Evolutionary conservation across 192 early-diverging fungal genomes (phyloP), one percentile per base, ranked within the genome.

Genomic region (Podila minutissima): DNA sequence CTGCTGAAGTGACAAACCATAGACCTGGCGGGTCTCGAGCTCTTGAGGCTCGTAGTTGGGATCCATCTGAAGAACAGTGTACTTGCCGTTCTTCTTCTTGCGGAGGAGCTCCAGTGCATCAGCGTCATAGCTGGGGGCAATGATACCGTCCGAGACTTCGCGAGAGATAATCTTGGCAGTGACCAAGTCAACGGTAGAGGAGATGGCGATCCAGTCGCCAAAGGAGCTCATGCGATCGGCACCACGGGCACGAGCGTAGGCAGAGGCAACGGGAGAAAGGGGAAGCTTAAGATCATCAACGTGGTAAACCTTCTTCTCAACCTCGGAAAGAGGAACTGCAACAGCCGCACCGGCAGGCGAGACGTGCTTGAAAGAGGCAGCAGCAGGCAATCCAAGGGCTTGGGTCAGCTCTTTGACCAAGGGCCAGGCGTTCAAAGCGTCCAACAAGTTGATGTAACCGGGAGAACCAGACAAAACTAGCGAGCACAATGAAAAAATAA

Each of bases 191-290:
- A 94, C 94, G 29, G 74, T 89, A 76, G 95, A 94, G 59, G 93
- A 94, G 35, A 99, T 87, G 49, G 97, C 98, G 63, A 98, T 97
- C 93, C 97, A 99, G 86, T 99, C 98, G 79, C 98, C 98, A 69
- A 99, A 99, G 26, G 95, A 97, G 67, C 94, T 96, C 98, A 99
- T 99, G 83, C 98, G 95, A 83, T 99, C 98, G 55, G 97, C 97
- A 51, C 98, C 98, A 67, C 98, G 94, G 24, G 98, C 98, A 74
- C 98, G 95, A 50, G 98, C 97, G 83, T 99, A 99, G 17, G 98
- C 98, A 35, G 86, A 83, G 35, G 97, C 96, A 38, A 97, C 88
- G 35, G 96, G 96, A 29, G 94, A 88, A 60, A 99, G 89, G 19
- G 87, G 83, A 9, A 91, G 83, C 70, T 88, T 86, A 55, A 97